Percentiles rank a stretch among this genome's conserved stretches.
These are phyloP conservation scores for Stereum hirsutum DNA, from an alignment of 1,284 basidiomycete species.

Conservation along the genomic window DNA sequence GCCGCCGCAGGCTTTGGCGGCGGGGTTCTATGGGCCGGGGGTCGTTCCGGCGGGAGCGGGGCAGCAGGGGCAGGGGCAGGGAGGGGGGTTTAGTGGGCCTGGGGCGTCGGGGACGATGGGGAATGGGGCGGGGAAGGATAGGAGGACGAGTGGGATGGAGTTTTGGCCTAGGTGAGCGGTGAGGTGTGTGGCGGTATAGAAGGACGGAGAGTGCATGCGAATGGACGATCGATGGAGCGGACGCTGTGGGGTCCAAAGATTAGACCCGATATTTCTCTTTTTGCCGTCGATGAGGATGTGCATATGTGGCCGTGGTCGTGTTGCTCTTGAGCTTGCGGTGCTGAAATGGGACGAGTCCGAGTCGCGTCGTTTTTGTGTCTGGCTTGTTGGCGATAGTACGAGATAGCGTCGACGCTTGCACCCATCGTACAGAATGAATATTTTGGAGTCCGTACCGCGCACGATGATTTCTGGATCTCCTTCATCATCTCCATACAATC, in stretches of 20 bases:
- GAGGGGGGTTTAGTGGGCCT: conserved; percentile 60
- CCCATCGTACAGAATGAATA: background rate
- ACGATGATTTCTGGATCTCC: background rate
- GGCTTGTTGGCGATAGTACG: too few relatives aligned
- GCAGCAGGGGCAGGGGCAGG: conserved; percentile 27
- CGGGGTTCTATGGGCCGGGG: conserved; percentile 59
- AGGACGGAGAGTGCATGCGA: background rate
- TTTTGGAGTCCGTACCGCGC: background rate
- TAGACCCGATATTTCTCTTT: background rate
- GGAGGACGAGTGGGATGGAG: conserved; percentile 65
- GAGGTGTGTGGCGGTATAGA: background rate
- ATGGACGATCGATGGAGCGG: background rate
- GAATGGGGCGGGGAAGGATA: conserved; percentile 36
- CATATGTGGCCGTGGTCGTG: background rate
- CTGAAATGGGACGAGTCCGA: background rate
- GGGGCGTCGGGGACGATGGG: conserved; percentile 3
- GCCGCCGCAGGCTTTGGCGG: conserved; percentile 37
- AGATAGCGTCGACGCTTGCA: too few relatives aligned
- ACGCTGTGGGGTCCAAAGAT: background rate
- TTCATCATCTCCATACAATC: background rate
- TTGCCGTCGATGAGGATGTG: background rate
- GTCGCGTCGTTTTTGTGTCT: background rate
- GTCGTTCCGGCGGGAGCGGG: conserved; percentile 39
- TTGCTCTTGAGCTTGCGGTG: too few relatives aligned
- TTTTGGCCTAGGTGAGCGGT: conserved; percentile 58